A percentile compares a stretch with the other conserved stretches of the same genome.
Conservation (phyloP, 164 flowering plant species). For the Berberis vulgaris region DNA sequence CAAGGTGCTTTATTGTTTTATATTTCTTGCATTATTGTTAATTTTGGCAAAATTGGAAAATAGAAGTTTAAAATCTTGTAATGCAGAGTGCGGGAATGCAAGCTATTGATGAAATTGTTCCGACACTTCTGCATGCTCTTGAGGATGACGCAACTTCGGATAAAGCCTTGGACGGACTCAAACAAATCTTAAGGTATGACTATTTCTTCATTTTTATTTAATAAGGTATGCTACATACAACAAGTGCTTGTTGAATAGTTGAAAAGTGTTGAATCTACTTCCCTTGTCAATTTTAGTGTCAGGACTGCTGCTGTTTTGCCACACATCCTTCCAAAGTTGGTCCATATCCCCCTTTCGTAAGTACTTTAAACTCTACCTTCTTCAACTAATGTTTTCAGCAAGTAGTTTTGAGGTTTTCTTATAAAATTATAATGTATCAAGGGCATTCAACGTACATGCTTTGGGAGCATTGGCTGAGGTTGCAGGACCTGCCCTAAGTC, state of each 20-base stretch:
- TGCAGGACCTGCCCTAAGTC: slow-evolving; percentile 86
- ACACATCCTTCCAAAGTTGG: slow-evolving; percentile 95
- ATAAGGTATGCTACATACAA: background rate
- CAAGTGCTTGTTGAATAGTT: background rate
- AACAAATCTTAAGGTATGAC: slow-evolving; percentile 84
- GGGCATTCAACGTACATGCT: slow-evolving; percentile 98
- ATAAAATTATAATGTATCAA: slow-evolving; percentile 15
- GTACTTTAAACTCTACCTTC: slow-evolving; percentile 20
- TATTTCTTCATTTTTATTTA: background rate
- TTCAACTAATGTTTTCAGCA: background rate
- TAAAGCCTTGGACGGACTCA: slow-evolving; percentile 97
- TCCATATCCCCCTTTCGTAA: slow-evolving; percentile 88
- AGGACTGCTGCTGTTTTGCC: slow-evolving; percentile 95
- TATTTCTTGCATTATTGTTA: too few species aligned
- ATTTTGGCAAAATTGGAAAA: background rate
- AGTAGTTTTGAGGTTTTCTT: background rate
- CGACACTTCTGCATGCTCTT: slow-evolving; percentile 88
- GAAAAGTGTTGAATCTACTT: background rate
- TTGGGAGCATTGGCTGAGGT: slow-evolving; percentile 96
- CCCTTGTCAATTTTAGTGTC: slow-evolving; percentile 45
- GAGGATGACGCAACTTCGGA: slow-evolving; percentile 87
- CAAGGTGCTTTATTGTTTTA: too few species aligned
- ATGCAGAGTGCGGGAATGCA: slow-evolving; percentile 97
- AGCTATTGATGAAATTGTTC: slow-evolving; percentile 99
- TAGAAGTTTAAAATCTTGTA: background rate